Conservation (phyloP, 2,329 filamentous ascomycete species). For the Davidsoniella neocaledoniae region DNA sequence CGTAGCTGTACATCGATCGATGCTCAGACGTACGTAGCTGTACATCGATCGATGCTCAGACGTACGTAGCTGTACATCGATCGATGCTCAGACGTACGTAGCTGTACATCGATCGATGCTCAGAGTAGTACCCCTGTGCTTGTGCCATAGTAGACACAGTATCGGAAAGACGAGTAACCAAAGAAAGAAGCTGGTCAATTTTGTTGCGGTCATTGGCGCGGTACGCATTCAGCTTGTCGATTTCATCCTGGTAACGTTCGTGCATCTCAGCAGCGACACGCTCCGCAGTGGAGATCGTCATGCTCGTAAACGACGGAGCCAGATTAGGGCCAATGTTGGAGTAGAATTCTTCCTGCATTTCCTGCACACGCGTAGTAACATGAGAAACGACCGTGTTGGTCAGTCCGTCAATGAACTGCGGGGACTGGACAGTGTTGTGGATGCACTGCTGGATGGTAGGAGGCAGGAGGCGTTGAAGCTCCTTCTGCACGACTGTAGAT, state of each 20-base stretch:
- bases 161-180: conserved; percentile 49
- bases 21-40: too few species aligned
- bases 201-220: conserved; percentile 39
- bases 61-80: too few species aligned
- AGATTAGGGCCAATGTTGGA: conserved; percentile 44
- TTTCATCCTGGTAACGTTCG: conserved; percentile 35
- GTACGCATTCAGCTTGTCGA: conserved; percentile 34
- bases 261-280: conserved; percentile 54
- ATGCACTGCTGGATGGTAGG: conserved; percentile 44
- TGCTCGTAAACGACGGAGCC: conserved; percentile 46
- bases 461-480: conserved; percentile 56
- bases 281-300: conserved; percentile 49
- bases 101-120: too few species aligned
- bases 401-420: conserved; percentile 55
- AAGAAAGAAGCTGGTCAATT: conserved; percentile 53
- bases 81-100: too few species aligned
- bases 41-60: too few species aligned
- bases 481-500: conserved; percentile 49
- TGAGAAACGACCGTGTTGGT: conserved; percentile 14
- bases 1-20: too few species aligned
- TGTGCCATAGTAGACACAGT: conserved; percentile 54
- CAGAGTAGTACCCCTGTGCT: conserved; percentile 43
- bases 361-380: conserved; percentile 48
- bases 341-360: conserved; percentile 53
- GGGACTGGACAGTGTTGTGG: conserved; percentile 52